Base-by-base conservation (phyloP, 352 stramenopile genomes). In the Chrysophaeum taylorii region DNA sequence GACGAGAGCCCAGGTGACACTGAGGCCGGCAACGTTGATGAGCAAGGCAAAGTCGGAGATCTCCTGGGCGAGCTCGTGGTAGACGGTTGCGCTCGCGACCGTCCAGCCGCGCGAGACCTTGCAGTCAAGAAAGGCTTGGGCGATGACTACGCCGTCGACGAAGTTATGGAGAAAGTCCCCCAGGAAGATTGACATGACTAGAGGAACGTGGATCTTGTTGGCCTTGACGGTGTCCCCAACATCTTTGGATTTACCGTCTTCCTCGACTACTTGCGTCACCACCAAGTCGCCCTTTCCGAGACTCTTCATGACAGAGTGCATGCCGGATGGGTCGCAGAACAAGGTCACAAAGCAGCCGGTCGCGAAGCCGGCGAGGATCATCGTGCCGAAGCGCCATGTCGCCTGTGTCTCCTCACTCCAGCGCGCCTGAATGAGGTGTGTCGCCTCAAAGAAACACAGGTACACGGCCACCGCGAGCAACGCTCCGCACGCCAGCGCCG, bases 81-180 rank as follows among this genome's bases (percentile, higher is more conserved):
- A 83, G 29, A 93, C 81, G 2, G 87, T 87, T 0, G 84, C 83
- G 29, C 81, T 72, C 2, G 79, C 81, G 60, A 94, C 86, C 0
- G 82, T 81, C 9, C 80, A 75, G 15, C 80, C 82, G 0, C 84
- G 76, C 18, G 74, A 75, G 43, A 79, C 78, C 41, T 80, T 73
- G 48, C 81, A 89, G 2, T 75, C 75, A 2, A 85, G 68, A 52
- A 89, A 89, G 0, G 81, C 81, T 15, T 77, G 83, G 21, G 77
- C 72, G 53, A 87, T 82, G 35, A 92, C 82, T 15, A 92, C 79
- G 27, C 87, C 88, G 75, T 93, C 88, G 16, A 85, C 81, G 76
- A 94, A 94, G 82, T 92, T 92, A 73, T 94, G 85, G 70, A 92
- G 87, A 36, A 85, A 69, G 69, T 94, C 88, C 23, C 87, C 88